These are phyloP conservation scores for Pseudogymnoascus sp. DNA, from an alignment of 2,329 filamentous ascomycete species.

Conservation along the genomic window DNA sequence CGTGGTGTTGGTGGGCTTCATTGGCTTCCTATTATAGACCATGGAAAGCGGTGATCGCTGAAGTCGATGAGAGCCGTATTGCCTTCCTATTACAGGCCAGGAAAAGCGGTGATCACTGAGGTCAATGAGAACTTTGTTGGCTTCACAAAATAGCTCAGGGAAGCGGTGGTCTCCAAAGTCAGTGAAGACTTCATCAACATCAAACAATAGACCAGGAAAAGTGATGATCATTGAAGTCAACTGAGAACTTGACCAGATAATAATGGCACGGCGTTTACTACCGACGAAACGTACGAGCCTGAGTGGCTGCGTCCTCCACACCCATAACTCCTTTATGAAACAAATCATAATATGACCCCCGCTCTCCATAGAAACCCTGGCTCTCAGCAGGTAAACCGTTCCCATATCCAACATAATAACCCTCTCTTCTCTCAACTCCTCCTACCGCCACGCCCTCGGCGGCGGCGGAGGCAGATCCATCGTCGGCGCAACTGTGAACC, in stretches of 20 bases:
- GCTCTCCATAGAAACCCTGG: background rate
- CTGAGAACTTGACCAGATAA: background rate
- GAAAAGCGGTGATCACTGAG: background rate
- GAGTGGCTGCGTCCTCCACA: background rate
- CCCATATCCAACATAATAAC: background rate
- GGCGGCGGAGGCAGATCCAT: slow-evolving; percentile 6
- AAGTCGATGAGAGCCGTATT: background rate
- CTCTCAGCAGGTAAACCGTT: background rate
- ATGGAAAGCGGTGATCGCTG: background rate
- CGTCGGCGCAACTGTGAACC: slow-evolving; percentile 8
- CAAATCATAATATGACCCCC: background rate
- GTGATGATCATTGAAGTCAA: background rate
- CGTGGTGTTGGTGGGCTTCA: background rate
- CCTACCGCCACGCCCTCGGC: background rate
- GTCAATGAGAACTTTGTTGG: background rate
- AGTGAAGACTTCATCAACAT: background rate
- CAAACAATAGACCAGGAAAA: background rate
- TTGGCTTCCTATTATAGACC: background rate
- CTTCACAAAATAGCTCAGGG: background rate
- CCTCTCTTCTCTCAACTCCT: background rate
- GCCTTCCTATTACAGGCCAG: background rate
- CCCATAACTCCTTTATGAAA: slow-evolving; percentile 3
- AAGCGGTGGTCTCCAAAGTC: background rate
- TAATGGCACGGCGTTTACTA: slow-evolving; percentile 1
- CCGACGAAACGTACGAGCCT: background rate